Percentiles rank a stretch among this genome's conserved stretches.
Evolutionary conservation across 176 grass and related monocot species (phyloP).

Genomic region (Saccharum officinarum): DNA sequence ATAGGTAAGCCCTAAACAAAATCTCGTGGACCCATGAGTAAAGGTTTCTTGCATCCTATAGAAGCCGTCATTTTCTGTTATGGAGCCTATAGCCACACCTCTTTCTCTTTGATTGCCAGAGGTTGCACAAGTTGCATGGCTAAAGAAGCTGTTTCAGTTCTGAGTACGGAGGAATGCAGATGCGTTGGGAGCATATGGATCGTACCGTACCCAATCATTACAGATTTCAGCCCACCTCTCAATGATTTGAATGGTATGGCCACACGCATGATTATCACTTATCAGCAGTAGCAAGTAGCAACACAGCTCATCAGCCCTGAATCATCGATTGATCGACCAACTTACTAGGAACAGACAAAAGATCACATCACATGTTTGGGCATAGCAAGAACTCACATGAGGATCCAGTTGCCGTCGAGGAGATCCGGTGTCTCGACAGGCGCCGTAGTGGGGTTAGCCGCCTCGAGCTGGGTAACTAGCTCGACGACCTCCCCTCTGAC

Average conservation of each 20-base stretch:
- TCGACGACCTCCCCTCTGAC: constrained; percentile 85
- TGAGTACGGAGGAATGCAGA: neutral
- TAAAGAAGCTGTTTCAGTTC: neutral
- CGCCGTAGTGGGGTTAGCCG: constrained; percentile 57
- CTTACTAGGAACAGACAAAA: neutral
- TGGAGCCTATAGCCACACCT: neutral
- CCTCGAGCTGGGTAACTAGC: constrained; percentile 88
- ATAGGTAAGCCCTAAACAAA: neutral
- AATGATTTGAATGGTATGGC: neutral
- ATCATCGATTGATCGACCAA: neutral
- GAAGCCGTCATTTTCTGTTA: neutral
- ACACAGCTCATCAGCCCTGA: neutral
- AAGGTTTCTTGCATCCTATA: neutral
- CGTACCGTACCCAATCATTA: neutral
- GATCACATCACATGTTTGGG: neutral
- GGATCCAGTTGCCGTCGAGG: constrained; percentile 92
- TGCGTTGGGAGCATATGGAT: neutral
- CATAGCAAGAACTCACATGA: constrained; percentile 59
- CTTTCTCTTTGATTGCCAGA: neutral
- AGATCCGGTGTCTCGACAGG: constrained; percentile 64
- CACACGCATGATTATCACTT: neutral
- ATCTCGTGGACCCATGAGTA: neutral
- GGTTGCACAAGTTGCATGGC: neutral
- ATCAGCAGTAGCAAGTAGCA: neutral
- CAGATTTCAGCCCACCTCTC: neutral